A percentile compares a stretch with the other conserved stretches of the same genome.
phyloP scores from a whole-genome alignment of 148 eudicot genomes.

The Hydrangea macrophylla region DNA sequence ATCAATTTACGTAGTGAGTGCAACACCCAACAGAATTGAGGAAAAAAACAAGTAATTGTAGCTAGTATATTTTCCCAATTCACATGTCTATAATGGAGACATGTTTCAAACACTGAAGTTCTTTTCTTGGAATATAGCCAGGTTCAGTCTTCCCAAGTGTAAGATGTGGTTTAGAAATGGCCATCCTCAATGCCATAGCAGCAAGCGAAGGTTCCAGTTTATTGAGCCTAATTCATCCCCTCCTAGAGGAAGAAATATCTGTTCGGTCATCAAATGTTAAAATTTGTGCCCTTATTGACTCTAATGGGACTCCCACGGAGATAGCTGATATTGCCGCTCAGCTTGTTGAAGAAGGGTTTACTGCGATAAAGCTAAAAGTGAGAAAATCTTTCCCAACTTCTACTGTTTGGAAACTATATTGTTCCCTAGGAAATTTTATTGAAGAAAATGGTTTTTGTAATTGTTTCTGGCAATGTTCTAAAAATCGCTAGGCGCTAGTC shows the following conservation, averaged over 20 bases:
- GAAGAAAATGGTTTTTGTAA: background rate
- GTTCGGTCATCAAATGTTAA: conserved; percentile 41
- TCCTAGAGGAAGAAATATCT: conserved; percentile 22
- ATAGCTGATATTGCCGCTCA: conserved; percentile 58
- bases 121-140: conserved; percentile 46
- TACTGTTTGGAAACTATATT: background rate
- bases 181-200: conserved; percentile 85
- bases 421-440: conserved; percentile 3
- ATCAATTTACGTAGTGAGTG: background rate
- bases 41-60: background rate
- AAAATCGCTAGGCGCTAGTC: no score
- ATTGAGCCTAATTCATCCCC: conserved; percentile 51
- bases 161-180: conserved; percentile 96
- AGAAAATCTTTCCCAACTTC: conserved; percentile 20
- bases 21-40: background rate
- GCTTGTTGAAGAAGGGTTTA: conserved; percentile 80
- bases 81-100: background rate
- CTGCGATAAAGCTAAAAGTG: conserved; percentile 81
- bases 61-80: conserved; percentile 4
- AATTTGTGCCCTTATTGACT: conserved; percentile 87
- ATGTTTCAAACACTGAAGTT: background rate
- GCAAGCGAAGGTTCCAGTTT: conserved; percentile 52
- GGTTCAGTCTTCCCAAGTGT: conserved; percentile 78
- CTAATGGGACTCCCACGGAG: conserved; percentile 64
- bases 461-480: background rate